A percentile compares a stretch with the other conserved stretches of the same genome.
Evolutionary conservation across 768 basidiomycete species (phyloP).

Genomic region (Lanmaoa pseudosensibilis): DNA sequence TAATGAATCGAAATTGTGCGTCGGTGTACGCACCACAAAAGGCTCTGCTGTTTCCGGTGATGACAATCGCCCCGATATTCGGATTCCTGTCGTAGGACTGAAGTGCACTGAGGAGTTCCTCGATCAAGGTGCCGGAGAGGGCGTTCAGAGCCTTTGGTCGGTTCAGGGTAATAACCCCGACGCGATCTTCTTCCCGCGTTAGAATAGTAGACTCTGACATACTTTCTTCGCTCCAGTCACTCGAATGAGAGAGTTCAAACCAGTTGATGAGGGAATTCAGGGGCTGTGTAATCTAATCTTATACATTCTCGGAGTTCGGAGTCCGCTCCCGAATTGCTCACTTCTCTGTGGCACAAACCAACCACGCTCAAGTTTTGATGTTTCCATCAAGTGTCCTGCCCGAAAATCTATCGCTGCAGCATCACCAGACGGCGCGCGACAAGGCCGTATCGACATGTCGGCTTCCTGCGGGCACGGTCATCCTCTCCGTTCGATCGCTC

Average conservation of each 20-base stretch:
- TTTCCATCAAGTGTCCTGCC: slow-evolving; percentile 8
- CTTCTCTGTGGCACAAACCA: too few species aligned
- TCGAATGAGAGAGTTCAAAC: neutral
- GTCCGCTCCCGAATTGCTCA: neutral
- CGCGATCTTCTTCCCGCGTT: slow-evolving; percentile 21
- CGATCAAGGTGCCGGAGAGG: slow-evolving; percentile 72
- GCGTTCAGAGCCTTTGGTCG: slow-evolving; percentile 88
- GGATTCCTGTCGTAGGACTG: slow-evolving; percentile 66
- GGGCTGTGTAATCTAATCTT: slow-evolving; percentile 10
- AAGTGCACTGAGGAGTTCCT: slow-evolving; percentile 77
- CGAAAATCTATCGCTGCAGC: slow-evolving; percentile 32
- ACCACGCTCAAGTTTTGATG: slow-evolving; percentile 2
- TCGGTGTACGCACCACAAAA: slow-evolving; percentile 42
- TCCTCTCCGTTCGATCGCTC: slow-evolving; percentile 49
- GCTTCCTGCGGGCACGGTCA: slow-evolving; percentile 46
- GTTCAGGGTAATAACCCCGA: slow-evolving; percentile 72
- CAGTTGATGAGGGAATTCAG: neutral
- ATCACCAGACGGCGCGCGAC: slow-evolving; percentile 50
- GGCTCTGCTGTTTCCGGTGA: slow-evolving; percentile 86
- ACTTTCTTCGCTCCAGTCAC: neutral
- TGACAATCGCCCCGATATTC: slow-evolving; percentile 76
- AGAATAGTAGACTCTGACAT: slow-evolving; percentile 29
- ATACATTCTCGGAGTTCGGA: slow-evolving; percentile 5
- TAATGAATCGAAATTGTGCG: neutral
- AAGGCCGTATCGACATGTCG: slow-evolving; percentile 44